Base-by-base conservation (phyloP, 768 basidiomycete species). In the Phylloporus sp. region DNA sequence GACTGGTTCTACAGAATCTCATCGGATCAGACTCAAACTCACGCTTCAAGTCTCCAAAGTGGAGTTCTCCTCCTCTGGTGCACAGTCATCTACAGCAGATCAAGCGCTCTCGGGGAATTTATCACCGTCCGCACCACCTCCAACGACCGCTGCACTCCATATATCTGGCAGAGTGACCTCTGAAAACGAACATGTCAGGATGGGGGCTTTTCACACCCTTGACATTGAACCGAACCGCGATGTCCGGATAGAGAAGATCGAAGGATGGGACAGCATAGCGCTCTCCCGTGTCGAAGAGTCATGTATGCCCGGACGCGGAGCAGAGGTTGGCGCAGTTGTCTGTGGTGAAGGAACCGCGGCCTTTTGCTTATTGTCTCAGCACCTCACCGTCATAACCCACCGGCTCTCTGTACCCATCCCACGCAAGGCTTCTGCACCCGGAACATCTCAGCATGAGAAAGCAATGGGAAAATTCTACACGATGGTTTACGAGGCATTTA, bases 271-370 rank as follows among this genome's bases (percentile, higher is more conserved):
- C 63, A 91, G 88, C 52, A 73, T 99, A 46, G 88, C 94, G 2
- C 67, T 87, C 13, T 78, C 82, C 26, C 77, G 95, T 18, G 81
- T 99, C 0, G 77, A 89, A 46, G 97, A 98, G 55, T 81, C 93
- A 20, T 94, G 91, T 49, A 75, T 90, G 34, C 93, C 93, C n/a
- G 97, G 95, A 23, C 76, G 88, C 59, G 95, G 97, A 0, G 97
- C 97, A 5, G 97, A 99, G 62, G 87, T 99, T 5, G 97, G 91
- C 13, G 97, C 97, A 0, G 79, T 99, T 22, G 91, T 99, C 5
- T 92, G 91, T 58, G 95, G 97, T 29, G 97, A 99, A 76, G 97
- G 97, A 18, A 85, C 82, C 2, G 97, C 97, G 1, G 86, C 91
- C 10, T 89, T 99, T 67, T 98, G 97, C 69, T 72, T 99, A 27